Conservation (phyloP, 2,329 filamentous ascomycete genomes). For the Colletotrichum incanum region DNA sequence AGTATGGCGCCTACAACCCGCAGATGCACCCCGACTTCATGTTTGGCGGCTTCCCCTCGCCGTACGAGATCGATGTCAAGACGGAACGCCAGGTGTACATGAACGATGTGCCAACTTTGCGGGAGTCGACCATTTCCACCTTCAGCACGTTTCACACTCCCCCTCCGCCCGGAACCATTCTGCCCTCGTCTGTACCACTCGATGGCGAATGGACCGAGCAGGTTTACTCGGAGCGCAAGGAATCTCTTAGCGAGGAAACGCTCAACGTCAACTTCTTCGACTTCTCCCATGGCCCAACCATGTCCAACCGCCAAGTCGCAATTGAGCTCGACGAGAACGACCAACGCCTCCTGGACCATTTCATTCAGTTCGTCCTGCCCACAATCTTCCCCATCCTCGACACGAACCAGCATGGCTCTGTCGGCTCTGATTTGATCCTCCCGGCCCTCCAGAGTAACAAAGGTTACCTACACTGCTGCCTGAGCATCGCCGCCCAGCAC, state of each 20-base stretch:
- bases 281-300: slow-evolving; percentile 78
- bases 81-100: slow-evolving; percentile 95
- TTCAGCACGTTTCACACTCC: slow-evolving; percentile 93
- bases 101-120: slow-evolving; percentile 87
- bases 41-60: slow-evolving; percentile 72
- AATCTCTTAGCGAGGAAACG: slow-evolving; percentile 77
- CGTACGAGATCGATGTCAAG: slow-evolving; percentile 96
- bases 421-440: slow-evolving; percentile 86
- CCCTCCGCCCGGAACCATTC: slow-evolving; percentile 77
- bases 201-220: slow-evolving; percentile 82
- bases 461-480: slow-evolving; percentile 94
- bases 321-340: slow-evolving; percentile 92
- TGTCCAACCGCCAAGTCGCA: slow-evolving; percentile 76
- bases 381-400: slow-evolving; percentile 94
- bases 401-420: slow-evolving; percentile 87
- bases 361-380: slow-evolving; percentile 88
- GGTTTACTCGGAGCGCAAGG: slow-evolving; percentile 76
- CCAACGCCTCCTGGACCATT: slow-evolving; percentile 89
- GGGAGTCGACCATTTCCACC: slow-evolving; percentile 90
- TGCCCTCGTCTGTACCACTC: slow-evolving; percentile 72
- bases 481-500: slow-evolving; percentile 94
- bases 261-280: slow-evolving; percentile 88
- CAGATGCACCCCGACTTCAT: slow-evolving; percentile 76
- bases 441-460: slow-evolving; percentile 93
- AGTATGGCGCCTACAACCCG: slow-evolving; percentile 74